Base-by-base conservation (phyloP, 495 filamentous ascomycete genomes). In the Penicillium bialowiezense region DNA sequence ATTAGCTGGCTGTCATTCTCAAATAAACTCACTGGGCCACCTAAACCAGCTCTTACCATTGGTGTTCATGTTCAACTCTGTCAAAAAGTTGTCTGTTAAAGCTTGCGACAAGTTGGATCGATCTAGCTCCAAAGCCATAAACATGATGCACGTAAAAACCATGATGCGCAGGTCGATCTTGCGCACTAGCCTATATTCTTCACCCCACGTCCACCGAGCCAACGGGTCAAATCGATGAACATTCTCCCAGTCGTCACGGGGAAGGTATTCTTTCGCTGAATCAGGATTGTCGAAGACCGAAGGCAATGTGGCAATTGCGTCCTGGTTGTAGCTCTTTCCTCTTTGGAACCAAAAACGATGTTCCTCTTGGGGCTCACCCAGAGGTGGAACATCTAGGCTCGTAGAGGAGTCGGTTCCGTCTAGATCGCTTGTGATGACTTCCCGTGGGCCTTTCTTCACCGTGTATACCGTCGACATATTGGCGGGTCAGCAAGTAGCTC, bases 101-200 rank as follows among this genome's bases (percentile, higher is more conserved):
- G 60, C 60, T 14, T 63, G 54, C 7, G 29, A 1, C 1, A 82
- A 59, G 52, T 83, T 83, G 6, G 64, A 67, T 1, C 80, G 74
- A 58, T 91, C 87, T 3, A 89, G 61, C 45, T 90, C 80, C 28
- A 90, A 71, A 2, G 81, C 84, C 44, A 88, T 84, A 64, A 90
- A 89, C 82, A 86, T 88, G 28, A 87, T 60, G 49, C 85, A 89
- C 6, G 77, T 73, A 72, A 77, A 77, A 2, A 73, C 41, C 50
- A 78, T 75, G 10, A 89, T 76, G 8, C 69, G 67, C 14, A 62
- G 32, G 52, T 83, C 79, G 33, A 80, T 64, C 44, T 73, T 75
- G 3, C 65, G 54, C 2, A 64, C 39, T 21, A 63, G 28, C 10
- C 37, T 47, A 17, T 62, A 41, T 48, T 80, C 78, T 54, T 81